Evolutionary conservation across 768 basidiomycete genomes (phyloP).

Genomic region (Candolleomyces aberdarensis): DNA sequence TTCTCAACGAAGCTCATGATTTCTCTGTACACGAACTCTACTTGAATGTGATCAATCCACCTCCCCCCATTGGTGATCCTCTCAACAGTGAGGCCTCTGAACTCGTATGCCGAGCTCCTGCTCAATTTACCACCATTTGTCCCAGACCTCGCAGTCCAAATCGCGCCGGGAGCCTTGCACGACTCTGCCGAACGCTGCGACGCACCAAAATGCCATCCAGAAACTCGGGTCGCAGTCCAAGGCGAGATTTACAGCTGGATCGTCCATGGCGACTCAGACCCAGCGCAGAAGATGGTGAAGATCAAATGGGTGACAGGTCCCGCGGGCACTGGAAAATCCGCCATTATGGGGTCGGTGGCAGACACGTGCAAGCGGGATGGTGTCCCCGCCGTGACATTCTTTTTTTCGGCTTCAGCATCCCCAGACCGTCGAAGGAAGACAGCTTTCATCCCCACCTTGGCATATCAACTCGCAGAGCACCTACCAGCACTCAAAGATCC

Average conservation of each 20-base stretch:
- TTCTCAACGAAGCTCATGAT: no score
- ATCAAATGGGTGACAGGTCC: no score
- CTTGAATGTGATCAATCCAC: no score
- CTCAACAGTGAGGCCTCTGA: no score
- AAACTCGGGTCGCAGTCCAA: slow-evolving; percentile 8
- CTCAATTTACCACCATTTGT: no score
- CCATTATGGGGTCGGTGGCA: no score
- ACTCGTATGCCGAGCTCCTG: no score
- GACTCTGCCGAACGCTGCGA: slow-evolving; percentile 9
- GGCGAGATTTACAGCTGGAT: slow-evolving; percentile 8
- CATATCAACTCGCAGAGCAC: not conserved
- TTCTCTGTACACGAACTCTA: no score
- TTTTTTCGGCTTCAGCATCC: slow-evolving; percentile 6
- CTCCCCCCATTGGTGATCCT: no score
- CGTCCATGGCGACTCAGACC: not conserved
- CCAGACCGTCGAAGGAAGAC: not conserved
- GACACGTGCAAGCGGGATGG: not conserved
- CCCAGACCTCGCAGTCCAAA: not conserved
- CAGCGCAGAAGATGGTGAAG: no score
- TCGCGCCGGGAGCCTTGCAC: slow-evolving; percentile 2
- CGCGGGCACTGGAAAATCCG: no score
- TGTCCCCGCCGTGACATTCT: slow-evolving; percentile 6
- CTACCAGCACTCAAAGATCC: not conserved
- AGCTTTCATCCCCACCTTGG: not conserved
- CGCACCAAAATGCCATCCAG: slow-evolving; percentile 4